phyloP scores from a whole-genome alignment of 2,329 filamentous ascomycete genomes.

The Metarhizium anisopliae region DNA sequence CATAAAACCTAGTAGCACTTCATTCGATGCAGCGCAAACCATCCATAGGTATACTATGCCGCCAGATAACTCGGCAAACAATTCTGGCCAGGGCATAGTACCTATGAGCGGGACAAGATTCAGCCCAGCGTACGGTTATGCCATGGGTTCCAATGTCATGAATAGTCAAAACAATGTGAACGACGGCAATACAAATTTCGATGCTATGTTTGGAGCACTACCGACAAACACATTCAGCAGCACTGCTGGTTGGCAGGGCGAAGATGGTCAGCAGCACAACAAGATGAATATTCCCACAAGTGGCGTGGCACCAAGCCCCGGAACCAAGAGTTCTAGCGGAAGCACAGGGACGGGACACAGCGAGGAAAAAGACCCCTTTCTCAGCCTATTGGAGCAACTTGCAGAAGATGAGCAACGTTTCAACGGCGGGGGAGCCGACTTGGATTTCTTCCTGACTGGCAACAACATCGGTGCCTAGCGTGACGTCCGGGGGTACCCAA shows the following conservation, averaged over 20 bases:
- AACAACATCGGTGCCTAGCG: neutral
- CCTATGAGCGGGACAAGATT: constrained; percentile 5
- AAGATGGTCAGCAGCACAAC: constrained; percentile 19
- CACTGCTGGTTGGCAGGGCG: constrained; percentile 40
- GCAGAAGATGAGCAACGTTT: constrained; percentile 65
- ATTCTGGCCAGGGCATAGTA: neutral
- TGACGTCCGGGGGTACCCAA: neutral
- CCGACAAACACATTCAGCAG: constrained; percentile 45
- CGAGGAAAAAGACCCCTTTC: constrained; percentile 72
- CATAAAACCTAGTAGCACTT: neutral
- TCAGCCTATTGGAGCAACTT: constrained; percentile 70
- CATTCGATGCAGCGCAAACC: neutral
- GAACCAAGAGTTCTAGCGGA: constrained; percentile 38
- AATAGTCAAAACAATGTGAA: neutral
- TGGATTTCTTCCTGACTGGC: constrained; percentile 62
- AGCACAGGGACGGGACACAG: constrained; percentile 38
- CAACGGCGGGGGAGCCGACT: constrained; percentile 58
- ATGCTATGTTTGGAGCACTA: constrained; percentile 51
- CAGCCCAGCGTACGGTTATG: constrained; percentile 27
- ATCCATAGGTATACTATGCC: constrained; percentile 16
- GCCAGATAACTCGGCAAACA: neutral
- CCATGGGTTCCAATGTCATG: constrained; percentile 15
- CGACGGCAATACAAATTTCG: constrained; percentile 26
- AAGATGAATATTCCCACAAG: constrained; percentile 12
- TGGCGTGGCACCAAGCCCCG: constrained; percentile 28